Evolutionary conservation across 2,329 filamentous ascomycete genomes (phyloP).

Genomic region (Huntiella savannae): DNA sequence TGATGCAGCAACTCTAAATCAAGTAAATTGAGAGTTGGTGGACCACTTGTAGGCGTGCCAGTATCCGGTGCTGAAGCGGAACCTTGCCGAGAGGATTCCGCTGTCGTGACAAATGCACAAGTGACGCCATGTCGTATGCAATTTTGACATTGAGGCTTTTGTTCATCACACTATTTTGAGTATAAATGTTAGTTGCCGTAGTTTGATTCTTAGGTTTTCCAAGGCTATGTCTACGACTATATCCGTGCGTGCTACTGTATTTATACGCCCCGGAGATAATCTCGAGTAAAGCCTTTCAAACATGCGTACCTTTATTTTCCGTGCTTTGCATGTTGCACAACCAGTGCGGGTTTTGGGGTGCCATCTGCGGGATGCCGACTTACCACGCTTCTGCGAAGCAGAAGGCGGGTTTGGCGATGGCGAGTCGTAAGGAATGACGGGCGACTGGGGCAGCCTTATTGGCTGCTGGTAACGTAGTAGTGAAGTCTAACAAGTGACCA

Average conservation of each 20-base stretch:
- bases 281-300: neutral
- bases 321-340: conserved; percentile 12
- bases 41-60: conserved; percentile 2
- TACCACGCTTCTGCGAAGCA: conserved; percentile 2
- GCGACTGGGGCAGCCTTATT: neutral
- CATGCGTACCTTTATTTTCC: conserved; percentile 13
- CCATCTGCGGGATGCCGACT: conserved; percentile 7
- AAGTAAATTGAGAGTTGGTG: conserved; percentile 18
- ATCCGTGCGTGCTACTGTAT: no score
- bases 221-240: neutral
- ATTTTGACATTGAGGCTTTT: conserved; percentile 15
- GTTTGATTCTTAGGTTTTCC: no score
- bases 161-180: conserved; percentile 14
- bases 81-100: conserved; percentile 9
- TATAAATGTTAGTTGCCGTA: neutral
- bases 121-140: conserved; percentile 15
- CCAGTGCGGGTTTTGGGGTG: conserved; percentile 12
- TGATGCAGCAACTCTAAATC: conserved; percentile 35
- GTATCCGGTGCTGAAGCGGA: conserved; percentile 8
- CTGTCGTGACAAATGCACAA: conserved; percentile 14
- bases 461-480: neutral
- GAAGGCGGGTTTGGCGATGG: neutral
- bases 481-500: no score
- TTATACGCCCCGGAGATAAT: no score
- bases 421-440: neutral